Evolutionary conservation across 1,284 basidiomycete species (phyloP).

Genomic region (Austroboletus novae-zelandiae): DNA sequence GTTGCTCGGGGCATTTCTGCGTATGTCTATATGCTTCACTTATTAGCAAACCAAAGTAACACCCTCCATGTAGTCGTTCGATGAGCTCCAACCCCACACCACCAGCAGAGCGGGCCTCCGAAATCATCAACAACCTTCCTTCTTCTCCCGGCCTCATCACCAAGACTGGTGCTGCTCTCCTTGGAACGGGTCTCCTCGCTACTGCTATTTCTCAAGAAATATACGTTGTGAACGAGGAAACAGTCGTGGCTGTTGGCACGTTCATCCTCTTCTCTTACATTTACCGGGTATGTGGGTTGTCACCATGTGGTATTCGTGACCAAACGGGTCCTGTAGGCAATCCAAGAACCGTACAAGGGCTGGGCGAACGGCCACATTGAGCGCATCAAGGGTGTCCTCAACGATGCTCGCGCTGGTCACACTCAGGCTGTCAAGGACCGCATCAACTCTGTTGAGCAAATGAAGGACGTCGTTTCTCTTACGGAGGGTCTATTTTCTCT

Average conservation of each 20-base stretch:
- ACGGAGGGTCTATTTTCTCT: constrained; percentile 90
- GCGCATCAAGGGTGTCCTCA: constrained; percentile 81
- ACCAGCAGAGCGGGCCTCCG: constrained; percentile 88
- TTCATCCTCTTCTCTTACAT: constrained; percentile 87
- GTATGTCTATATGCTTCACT: constrained; percentile 43
- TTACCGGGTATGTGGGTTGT: constrained; percentile 62
- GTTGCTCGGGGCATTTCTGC: constrained; percentile 51
- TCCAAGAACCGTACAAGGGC: constrained; percentile 83
- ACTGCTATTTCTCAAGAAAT: constrained; percentile 97
- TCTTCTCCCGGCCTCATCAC: constrained; percentile 88
- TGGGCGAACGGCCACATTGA: constrained; percentile 91
- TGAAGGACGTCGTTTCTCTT: constrained; percentile 92
- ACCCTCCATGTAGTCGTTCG: constrained; percentile 47
- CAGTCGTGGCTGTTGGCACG: constrained; percentile 80
- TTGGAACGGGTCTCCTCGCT: constrained; percentile 88
- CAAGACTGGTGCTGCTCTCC: constrained; percentile 90
- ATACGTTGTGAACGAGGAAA: constrained; percentile 97
- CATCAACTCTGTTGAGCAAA: constrained; percentile 86
- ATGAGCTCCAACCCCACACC: constrained; percentile 65
- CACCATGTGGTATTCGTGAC: neutral
- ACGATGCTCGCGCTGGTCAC: constrained; percentile 85
- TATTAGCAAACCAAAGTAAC: constrained; percentile 13
- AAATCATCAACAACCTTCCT: constrained; percentile 91
- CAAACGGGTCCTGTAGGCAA: constrained; percentile 12
- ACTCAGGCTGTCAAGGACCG: constrained; percentile 92